These are phyloP conservation scores for Bipolaris oryzae DNA, from an alignment of 2,329 filamentous ascomycete species.

Conservation along the genomic window DNA sequence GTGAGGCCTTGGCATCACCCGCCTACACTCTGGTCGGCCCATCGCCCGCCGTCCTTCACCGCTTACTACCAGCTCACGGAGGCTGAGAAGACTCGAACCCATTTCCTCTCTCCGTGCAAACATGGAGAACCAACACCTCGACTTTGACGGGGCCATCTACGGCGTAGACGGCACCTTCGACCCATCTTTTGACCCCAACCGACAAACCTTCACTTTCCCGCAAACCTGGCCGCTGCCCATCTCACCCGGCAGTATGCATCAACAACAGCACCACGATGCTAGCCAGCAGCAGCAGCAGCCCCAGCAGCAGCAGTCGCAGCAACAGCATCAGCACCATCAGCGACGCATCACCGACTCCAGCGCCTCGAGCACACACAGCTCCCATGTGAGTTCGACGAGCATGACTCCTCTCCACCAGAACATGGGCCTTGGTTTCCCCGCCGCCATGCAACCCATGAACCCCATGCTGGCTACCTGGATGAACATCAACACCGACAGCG, in stretches of 20 bases:
- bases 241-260: slow-evolving; percentile 44
- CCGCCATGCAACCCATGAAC: slow-evolving; percentile 44
- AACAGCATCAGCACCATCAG: slow-evolving; percentile 32
- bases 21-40: slow-evolving; percentile 21
- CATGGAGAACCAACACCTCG: slow-evolving; percentile 53
- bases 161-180: slow-evolving; percentile 49
- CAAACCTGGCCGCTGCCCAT: slow-evolving; percentile 49
- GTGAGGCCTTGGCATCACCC: slow-evolving; percentile 18
- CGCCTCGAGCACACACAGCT: slow-evolving; percentile 30
- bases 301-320: slow-evolving; percentile 22
- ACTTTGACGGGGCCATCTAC: slow-evolving; percentile 45
- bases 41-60: slow-evolving; percentile 35
- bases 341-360: slow-evolving; percentile 38
- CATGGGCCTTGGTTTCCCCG: slow-evolving; percentile 39
- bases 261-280: slow-evolving; percentile 22
- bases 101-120: slow-evolving; percentile 28
- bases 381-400: slow-evolving; percentile 33
- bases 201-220: slow-evolving; percentile 38
- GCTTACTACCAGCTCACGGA: slow-evolving; percentile 43
- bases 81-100: slow-evolving; percentile 40
- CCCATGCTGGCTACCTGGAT: slow-evolving; percentile 52
- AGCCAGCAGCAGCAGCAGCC: slow-evolving; percentile 23
- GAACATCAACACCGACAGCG: slow-evolving; percentile 47
- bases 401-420: slow-evolving; percentile 46
- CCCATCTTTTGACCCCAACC: slow-evolving; percentile 46